Evolutionary conservation across 495 filamentous ascomycete species (phyloP), one percentile per base, ranked within the genome.

Genomic region (Tirmania nivea): DNA sequence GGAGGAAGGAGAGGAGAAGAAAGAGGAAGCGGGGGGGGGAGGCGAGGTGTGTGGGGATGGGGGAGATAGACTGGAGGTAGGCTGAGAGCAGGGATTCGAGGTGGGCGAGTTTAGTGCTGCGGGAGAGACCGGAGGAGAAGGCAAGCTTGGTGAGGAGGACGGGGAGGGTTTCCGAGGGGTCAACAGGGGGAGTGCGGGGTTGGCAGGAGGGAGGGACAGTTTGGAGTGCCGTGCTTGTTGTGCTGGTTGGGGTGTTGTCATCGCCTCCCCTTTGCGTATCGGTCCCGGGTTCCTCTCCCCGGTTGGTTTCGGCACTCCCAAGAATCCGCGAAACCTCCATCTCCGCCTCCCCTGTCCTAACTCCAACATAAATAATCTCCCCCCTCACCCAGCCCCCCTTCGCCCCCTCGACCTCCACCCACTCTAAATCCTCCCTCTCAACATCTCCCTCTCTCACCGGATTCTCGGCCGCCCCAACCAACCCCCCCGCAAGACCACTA

Each of bases 51-150:
- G 76, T 80, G 0, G 90, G 84, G 48, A 96, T 94, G 16, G 74
- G 69, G 48, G 80, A 74, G 2, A 85, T 95, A 10, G 81, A 84
- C 56, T 85, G 77, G 58, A 94, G 84, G 65, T 95, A 95, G 48
- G 79, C 74, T 48, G 73, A 74, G 10, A 96, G 69, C n/a, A 84
- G 75, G 47, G 75, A 81, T 62, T 97, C 90, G 10, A 97, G 74
- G 5, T 93, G 85, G n/a, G 86, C 88, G 10, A 97, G 72, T 64
- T 95, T 97, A n/a, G 90, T 94, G 51, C 81, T 86, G 48, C 90
- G 75, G 25, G 90, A 88, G n/a, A 97, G 71, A 5, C 90, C 90
- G 0, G 86, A 94, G 3, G 86, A 94, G 65, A 97, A 97, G 14
- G 90, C 90, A 50, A 97, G 84, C 63, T 97, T 94, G 31, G 86